Base-by-base conservation (phyloP, 176 grass and related monocot genomes). In the Carex kokanica region DNA sequence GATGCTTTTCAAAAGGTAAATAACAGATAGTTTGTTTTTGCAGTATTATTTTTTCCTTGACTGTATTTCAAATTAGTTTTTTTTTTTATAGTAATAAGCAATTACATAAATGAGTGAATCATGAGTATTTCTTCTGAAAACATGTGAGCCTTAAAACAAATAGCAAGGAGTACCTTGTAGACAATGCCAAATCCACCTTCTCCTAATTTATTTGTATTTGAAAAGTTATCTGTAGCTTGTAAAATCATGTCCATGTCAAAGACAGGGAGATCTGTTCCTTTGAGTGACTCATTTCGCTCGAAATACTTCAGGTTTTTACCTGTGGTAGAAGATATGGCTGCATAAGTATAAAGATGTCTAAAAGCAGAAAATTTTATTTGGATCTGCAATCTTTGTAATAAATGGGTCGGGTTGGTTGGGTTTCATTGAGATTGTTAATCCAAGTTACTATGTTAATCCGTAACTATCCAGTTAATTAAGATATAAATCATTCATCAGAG, bases 151-250 rank as follows among this genome's bases (percentile, higher is more conserved):
- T 82, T 38, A 3, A 54, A 58, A 29, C 20, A 81, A 38, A 41
- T 41, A 53, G 18, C 49, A 21, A 86, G 47, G 25, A 64, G 68
- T 88, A 94, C 89, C 92, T 88, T 89, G 55, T 88, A 90, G 68
- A 91, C 89, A 18, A 83, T 84, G 58, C 88, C 92, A 17, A 89
- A 93, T 24, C 89, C 86, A 43, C 91, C 88, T 85, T 83, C 61
- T 82, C 91, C 86, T 23, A 91, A 82, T 62, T 85, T 20, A 54
- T 91, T 89, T 52, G 0, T 20, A 8, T 60, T 43, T 1, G 89
- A 88, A 11, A 93, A 93, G 58, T 87, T 81, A 41, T 87, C 43
- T 6, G 91, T 93, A 18, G 84, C 81, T 43, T 52, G 6, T 11
- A 71, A 7, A 52, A 93, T 79, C 2, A 65, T 75, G 43, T 88